These are phyloP conservation scores for Candida qinlingensis DNA, from an alignment of 805 yeast genomes.

Conservation along the genomic window DNA sequence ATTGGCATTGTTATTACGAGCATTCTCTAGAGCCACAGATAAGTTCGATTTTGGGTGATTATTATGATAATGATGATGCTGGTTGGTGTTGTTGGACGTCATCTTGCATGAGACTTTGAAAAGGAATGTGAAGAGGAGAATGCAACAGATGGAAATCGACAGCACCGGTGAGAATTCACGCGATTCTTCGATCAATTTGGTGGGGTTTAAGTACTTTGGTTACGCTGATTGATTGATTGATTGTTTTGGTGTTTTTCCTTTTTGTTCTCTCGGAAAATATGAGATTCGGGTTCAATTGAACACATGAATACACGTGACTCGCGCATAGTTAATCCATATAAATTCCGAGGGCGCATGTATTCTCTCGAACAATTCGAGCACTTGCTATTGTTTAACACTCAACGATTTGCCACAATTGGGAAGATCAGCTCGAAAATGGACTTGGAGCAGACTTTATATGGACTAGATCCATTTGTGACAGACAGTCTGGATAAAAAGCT, in stretches of 20 bases:
- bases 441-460: slow-evolving; percentile 21
- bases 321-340: neutral
- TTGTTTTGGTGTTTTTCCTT: neutral
- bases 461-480: slow-evolving; percentile 20
- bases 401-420: no score
- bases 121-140: neutral
- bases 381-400: no score
- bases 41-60: neutral
- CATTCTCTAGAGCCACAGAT: slow-evolving; percentile 1
- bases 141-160: neutral
- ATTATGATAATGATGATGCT: neutral
- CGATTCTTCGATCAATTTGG: neutral
- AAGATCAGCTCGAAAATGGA: slow-evolving; percentile 13
- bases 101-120: neutral
- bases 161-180: neutral
- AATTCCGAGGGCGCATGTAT: neutral
- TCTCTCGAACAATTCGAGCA: neutral
- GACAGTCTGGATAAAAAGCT: slow-evolving; percentile 10
- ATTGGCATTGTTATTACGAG: neutral
- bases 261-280: neutral
- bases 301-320: neutral
- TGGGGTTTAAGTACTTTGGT: neutral
- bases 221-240: neutral
- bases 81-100: neutral
- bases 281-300: neutral